Evolutionary conservation across 2,329 filamentous ascomycete genomes (phyloP), one percentile per base, ranked within the genome.

Genomic region (Alternaria viburni): DNA sequence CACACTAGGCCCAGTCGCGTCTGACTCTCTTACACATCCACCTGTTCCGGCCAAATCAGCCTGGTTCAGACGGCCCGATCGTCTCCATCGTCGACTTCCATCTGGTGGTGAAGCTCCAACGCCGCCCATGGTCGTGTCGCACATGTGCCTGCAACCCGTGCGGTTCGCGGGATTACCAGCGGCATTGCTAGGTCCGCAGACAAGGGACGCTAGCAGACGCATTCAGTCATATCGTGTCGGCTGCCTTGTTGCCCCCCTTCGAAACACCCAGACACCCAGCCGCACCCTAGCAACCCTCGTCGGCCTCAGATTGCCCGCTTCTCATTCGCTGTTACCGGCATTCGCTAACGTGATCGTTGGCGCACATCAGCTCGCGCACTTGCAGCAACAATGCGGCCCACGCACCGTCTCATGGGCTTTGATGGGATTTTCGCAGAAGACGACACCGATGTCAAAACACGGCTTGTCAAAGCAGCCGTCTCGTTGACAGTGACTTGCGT

Each of bases 21-120:
- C 54, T 68, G 61, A 65, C 66, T 61, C 62, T 64, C 51, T 59
- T 63, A 64, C 61, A 60, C 65, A 62, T 54, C 67, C 62, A 62
- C 64, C 54, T 63, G 64, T 64, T 65, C 56, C 63, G 62, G 67
- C 63, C 66, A 68, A 61, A 69, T 70, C 69, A 69, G 62, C 60
- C 59, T 58, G 64, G 69, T 70, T 70, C 68, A 69, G 61, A 69
- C 66, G 65, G 63, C 62, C 66, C 64, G 62, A 62, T 51, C 68
- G 21, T 59, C 25, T 50, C 56, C 44, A 60, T 61, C 41, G 54
- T 56, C 47, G 43, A 51, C 30, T 32, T 41, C 43, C 36, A 47
- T 43, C 36, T 45, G 26, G 56, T 54, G 44, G 44, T 32, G 50
- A 36, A 32, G 41, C 25, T 51, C 54, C 13, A 47, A 17, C 57